Conservation (phyloP, 2,329 filamentous ascomycete species). For the Claviceps sp. region DNA sequence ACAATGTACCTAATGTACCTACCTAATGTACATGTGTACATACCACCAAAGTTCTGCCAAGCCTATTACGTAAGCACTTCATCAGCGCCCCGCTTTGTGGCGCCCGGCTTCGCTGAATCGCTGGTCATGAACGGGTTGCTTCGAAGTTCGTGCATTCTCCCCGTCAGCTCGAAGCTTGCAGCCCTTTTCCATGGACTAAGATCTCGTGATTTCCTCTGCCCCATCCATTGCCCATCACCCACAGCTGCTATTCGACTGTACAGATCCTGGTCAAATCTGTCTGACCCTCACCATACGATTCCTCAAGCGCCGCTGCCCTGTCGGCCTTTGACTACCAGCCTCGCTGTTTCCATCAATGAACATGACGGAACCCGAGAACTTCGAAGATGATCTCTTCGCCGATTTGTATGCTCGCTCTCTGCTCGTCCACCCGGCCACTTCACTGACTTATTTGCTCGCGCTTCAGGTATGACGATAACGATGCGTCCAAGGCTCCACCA, state of each 20-base stretch:
- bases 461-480: slow-evolving; percentile 52
- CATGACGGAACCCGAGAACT: slow-evolving; percentile 71
- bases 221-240: not conserved
- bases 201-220: not conserved
- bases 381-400: slow-evolving; percentile 90
- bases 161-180: no score
- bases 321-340: not conserved
- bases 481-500: slow-evolving; percentile 26
- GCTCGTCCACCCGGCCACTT: not conserved
- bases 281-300: not conserved
- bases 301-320: not conserved
- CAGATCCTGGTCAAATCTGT: not conserved
- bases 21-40: no score
- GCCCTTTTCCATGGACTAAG: not conserved
- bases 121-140: no score
- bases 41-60: no score
- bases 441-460: slow-evolving; percentile 3
- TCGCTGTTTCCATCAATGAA: not conserved
- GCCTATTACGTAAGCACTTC: no score
- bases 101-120: no score
- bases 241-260: not conserved
- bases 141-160: no score
- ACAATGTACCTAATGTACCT: no score
- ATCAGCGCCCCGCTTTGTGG: no score
- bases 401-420: slow-evolving; percentile 55